Percentiles rank a stretch among this genome's conserved stretches.
Conservation (phyloP, 768 basidiomycete species). For the Ramaria rubella region DNA sequence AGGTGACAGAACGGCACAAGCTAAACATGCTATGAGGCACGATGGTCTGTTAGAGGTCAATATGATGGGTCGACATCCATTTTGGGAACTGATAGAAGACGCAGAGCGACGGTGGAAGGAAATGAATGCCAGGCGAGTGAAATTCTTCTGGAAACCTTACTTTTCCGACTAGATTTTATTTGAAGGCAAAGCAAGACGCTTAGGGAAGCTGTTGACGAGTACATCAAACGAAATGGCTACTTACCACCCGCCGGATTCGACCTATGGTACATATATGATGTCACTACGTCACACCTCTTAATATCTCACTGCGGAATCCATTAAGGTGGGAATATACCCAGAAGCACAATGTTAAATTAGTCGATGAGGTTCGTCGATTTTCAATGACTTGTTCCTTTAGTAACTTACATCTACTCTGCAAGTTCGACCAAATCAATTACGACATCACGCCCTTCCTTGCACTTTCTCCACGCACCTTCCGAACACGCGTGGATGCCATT, state of each 20-base stretch:
- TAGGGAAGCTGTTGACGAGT: constrained; percentile 25
- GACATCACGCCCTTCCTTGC: constrained; percentile 12
- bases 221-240: constrained; percentile 17
- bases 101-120: constrained; percentile 3
- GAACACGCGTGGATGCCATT: constrained; percentile 5
- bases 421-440: constrained; percentile 12
- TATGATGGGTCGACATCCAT: constrained; percentile 35
- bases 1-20: not conserved
- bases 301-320: not conserved
- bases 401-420: not conserved
- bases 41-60: constrained; percentile 34
- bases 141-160: too few species aligned
- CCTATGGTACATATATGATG: constrained; percentile 18
- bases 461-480: not conserved
- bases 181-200: constrained; percentile 25
- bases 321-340: constrained; percentile 37
- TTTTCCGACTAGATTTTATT: not conserved
- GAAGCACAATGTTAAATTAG: constrained; percentile 40
- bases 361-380: constrained; percentile 32
- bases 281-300: not conserved
- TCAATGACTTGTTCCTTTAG: not conserved
- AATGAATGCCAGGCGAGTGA: constrained; percentile 3
- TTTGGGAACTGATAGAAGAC: constrained; percentile 17
- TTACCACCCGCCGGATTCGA: constrained; percentile 27
- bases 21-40: constrained; percentile 14